phyloP scores from a whole-genome alignment of 2,329 filamentous ascomycete species.

The Fusarium napiforme region DNA sequence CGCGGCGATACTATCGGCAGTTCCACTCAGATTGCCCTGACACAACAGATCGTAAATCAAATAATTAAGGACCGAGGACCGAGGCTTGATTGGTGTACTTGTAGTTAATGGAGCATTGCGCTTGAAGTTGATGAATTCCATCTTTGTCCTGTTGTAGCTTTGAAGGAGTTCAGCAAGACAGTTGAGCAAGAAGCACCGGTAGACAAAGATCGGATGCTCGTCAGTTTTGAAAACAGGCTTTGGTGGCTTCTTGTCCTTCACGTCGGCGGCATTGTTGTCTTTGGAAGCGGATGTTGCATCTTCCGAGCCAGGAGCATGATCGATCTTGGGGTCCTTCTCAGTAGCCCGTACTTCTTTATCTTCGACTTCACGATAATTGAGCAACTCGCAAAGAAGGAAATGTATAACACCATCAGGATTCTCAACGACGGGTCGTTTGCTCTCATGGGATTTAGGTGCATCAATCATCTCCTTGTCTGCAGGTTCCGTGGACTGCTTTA shows the following conservation, averaged over 20 bases:
- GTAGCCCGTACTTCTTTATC: conserved; percentile 73
- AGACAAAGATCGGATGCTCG: conserved; percentile 95
- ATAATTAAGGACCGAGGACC: conserved; percentile 93
- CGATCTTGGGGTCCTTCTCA: conserved; percentile 56
- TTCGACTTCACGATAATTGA: conserved; percentile 92
- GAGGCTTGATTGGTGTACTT: conserved; percentile 91
- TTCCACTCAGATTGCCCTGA: conserved; percentile 69
- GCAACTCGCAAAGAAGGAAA: conserved; percentile 90
- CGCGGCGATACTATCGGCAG: conserved; percentile 77
- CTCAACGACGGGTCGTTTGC: conserved; percentile 86
- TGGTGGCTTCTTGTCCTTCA: conserved; percentile 69
- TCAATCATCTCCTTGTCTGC: conserved; percentile 71
- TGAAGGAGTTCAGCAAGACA: conserved; percentile 90
- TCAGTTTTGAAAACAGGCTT: conserved; percentile 89
- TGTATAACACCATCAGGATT: conserved; percentile 95
- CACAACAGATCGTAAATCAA: conserved; percentile 82
- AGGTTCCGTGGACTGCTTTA: conserved; percentile 70
- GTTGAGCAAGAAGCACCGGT: conserved; percentile 93
- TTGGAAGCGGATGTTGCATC: conserved; percentile 47
- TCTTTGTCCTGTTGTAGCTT: conserved; percentile 93
- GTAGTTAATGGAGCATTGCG: conserved; percentile 86
- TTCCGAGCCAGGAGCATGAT: conserved; percentile 46
- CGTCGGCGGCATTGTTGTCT: conserved; percentile 49
- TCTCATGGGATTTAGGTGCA: conserved; percentile 72
- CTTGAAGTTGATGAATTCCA: conserved; percentile 99